Evolutionary conservation across 208 protist genomes (phyloP), one percentile per base, ranked within the genome.

Genomic region (Ichthyophonus hoferi): DNA sequence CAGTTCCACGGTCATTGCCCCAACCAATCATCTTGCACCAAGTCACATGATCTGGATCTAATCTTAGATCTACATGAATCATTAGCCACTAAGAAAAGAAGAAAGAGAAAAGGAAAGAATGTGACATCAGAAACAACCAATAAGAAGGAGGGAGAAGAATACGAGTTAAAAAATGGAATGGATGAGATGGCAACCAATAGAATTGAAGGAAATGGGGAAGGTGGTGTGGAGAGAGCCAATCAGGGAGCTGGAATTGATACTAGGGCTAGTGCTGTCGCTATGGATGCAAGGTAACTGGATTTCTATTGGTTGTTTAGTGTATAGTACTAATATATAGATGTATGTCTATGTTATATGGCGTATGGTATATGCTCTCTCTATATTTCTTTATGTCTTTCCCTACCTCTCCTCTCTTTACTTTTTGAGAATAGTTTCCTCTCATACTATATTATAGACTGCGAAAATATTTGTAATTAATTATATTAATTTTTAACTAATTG

Each of bases 1-100:
- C 79, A 83, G 79, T 83, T 40, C 34, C 58, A 77, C 85, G 85
- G 85, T 42, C 85, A 79, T 33, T 79, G 43, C 42, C 2, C 85
- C 14, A 39, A 35, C n/a, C 35, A 79, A 7, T 17, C 14, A 3
- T 31, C 17, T 7, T 85, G 81, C 40, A 24, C 7, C 38, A 17
- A 17, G 7, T 85, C 81, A 17, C 85, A 79, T 33, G 85, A 77
- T 40, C 85, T 77, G 35, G 85, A 88, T 88, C 42, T 77, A 33
- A 77, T 81, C 24, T 39, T 79, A 7, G 33, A 88, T 34, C 34
- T 37, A 38, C 58, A 77, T 7, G 85, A 42, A 17, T 12, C 35
- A 35, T 17, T 24, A 42, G n/a, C 7, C 14, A 31, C 79, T 31
- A 67, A 67, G 50, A 67, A 67, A 67, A 7, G 50, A 24, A 67